These are phyloP conservation scores for Emericellopsis cladophorae DNA, from an alignment of 2,329 filamentous ascomycete genomes.

Conservation along the genomic window DNA sequence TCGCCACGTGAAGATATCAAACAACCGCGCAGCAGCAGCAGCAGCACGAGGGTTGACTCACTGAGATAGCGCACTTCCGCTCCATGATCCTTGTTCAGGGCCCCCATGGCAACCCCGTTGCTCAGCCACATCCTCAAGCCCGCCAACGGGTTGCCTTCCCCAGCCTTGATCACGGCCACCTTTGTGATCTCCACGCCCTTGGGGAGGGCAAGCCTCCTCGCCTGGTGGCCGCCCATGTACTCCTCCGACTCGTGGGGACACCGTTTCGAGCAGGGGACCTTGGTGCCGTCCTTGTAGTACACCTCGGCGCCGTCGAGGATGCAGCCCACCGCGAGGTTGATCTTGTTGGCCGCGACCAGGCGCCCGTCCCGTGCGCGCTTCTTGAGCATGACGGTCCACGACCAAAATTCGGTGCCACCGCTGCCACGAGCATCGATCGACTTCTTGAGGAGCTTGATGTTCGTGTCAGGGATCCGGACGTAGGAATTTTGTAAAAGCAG, in stretches of 20 bases:
- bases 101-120: constrained; percentile 9
- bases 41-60: constrained; percentile 6
- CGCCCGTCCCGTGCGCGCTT: constrained; percentile 13
- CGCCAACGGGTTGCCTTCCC: background rate
- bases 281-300: constrained; percentile 28
- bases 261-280: constrained; percentile 25
- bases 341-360: constrained; percentile 22
- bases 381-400: constrained; percentile 19
- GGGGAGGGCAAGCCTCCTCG: constrained; percentile 10
- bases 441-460: constrained; percentile 23
- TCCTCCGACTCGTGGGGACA: constrained; percentile 5
- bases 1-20: too few species aligned
- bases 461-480: constrained; percentile 23
- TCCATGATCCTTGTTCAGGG: constrained; percentile 5
- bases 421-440: constrained; percentile 12
- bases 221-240: constrained; percentile 17
- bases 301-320: constrained; percentile 31
- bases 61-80: constrained; percentile 1
- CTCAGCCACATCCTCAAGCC: constrained; percentile 11
- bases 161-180: constrained; percentile 12
- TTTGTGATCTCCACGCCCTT: constrained; percentile 14
- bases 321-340: constrained; percentile 30
- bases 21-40: too few species aligned
- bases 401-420: constrained; percentile 8
- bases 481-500: constrained; percentile 15